Percentiles rank a stretch among this genome's conserved stretches.
phyloP scores from a whole-genome alignment of 305 asterid species.

The Solanum hybrid region DNA sequence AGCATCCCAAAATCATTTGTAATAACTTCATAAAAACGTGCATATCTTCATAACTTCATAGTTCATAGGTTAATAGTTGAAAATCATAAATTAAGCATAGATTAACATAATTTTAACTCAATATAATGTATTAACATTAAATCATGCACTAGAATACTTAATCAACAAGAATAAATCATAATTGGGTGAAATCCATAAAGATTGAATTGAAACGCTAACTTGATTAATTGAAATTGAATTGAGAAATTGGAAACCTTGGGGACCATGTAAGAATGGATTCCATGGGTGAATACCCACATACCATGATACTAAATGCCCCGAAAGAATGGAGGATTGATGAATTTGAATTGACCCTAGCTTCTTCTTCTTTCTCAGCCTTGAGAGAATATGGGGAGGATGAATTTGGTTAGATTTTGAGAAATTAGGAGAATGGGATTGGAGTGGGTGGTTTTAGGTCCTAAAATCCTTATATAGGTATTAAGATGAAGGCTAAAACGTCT shows the following conservation, averaged over 20 bases:
- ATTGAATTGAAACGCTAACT: neutral
- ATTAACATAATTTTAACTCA: neutral
- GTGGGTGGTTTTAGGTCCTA: neutral
- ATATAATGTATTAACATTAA: neutral
- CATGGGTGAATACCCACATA: neutral
- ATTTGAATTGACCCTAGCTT: neutral
- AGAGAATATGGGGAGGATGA: neutral
- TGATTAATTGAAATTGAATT: neutral
- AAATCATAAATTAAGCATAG: neutral
- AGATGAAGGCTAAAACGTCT: neutral
- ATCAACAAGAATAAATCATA: neutral
- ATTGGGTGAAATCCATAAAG: neutral
- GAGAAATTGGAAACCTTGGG: neutral
- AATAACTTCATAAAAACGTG: neutral
- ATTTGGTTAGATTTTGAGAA: neutral
- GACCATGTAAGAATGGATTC: neutral
- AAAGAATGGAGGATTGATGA: neutral
- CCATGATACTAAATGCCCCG: neutral
- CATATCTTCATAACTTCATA: neutral
- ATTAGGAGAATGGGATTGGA: neutral
- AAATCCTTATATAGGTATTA: neutral
- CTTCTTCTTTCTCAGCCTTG: neutral
- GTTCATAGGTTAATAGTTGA: neutral
- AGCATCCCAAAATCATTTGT: neutral
- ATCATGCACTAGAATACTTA: neutral